A percentile compares a stretch with the other conserved stretches of the same genome.
Evolutionary conservation across 306 rosid species (phyloP).

Genomic region (Gastrolobium villosum): DNA sequence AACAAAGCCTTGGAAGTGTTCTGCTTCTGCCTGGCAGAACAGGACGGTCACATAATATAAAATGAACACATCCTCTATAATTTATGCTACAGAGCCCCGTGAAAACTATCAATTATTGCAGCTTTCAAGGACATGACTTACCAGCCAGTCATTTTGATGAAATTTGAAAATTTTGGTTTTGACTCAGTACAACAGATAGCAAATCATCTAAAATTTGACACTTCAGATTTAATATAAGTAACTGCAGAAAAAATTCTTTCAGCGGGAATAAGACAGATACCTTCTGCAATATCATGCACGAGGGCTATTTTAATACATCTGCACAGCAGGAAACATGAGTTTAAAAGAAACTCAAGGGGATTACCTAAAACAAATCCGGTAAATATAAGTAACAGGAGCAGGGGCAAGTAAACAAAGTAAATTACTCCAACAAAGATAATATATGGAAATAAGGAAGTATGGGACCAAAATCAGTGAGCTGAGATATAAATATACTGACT

Average conservation of each 20-base stretch:
- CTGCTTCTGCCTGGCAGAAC: slow-evolving; percentile 1
- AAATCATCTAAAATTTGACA: slow-evolving; percentile 22
- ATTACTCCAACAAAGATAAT: slow-evolving; percentile 28
- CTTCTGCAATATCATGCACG: slow-evolving; percentile 97
- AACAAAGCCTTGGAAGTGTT: background rate
- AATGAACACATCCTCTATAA: slow-evolving; percentile 5
- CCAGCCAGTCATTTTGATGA: slow-evolving; percentile 16
- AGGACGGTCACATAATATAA: background rate
- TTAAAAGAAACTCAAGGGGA: slow-evolving; percentile 43
- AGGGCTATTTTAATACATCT: slow-evolving; percentile 94
- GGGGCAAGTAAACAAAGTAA: slow-evolving; percentile 28
- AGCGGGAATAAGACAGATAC: slow-evolving; percentile 55
- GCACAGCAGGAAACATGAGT: slow-evolving; percentile 51
- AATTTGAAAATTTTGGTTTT: background rate
- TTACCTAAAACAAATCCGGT: slow-evolving; percentile 4
- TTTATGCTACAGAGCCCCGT: background rate
- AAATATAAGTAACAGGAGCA: slow-evolving; percentile 28
- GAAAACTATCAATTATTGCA: slow-evolving; percentile 15
- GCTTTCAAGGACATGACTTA: slow-evolving; percentile 6
- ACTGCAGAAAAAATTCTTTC: slow-evolving; percentile 5
- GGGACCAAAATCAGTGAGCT: background rate
- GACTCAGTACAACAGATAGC: slow-evolving; percentile 13
- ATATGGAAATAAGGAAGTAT: background rate
- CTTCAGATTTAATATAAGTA: slow-evolving; percentile 8
- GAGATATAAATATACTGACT: background rate